Base-by-base conservation (phyloP, 2,329 filamentous ascomycete genomes). In the Aspergillus awamori region DNA sequence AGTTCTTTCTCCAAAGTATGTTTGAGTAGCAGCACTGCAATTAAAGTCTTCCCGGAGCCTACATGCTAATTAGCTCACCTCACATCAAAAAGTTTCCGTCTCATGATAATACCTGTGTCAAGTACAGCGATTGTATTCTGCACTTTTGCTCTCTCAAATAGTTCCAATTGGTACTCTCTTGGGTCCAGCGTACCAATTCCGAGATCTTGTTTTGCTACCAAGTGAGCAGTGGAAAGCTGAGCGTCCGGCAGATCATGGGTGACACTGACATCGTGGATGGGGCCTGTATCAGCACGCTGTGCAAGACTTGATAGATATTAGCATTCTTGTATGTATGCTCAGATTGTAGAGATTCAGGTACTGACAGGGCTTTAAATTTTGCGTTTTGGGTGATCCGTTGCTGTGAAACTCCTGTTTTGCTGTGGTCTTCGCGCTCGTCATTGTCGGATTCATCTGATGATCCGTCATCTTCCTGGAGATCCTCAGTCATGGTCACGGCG, bases 1-100 rank as follows among this genome's bases (percentile, higher is more conserved):
- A 97, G 78, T 74, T 99, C 95, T 61, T 89, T 81, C 41, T 92
- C 87, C 30, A 98, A 83, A 8, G 87, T 83, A 73, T 96, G 86
- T 41, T 88, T 87, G 24, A 98, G 83, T 5, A 99, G 82, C 2
- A 98, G 83, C 1, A 92, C 93, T 0, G 95, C 93, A 68, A 99
- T 97, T n/a, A 97, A 82, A 0, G 95, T 99, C 78, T 99, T 99
- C 2, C 95, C 95, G 3, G 92, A 93, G 11, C 95, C 90, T 89
- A 59, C 3, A 48, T 43, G 8, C 58, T 49, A 20, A n/a, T 63
- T 8, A 60, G 51, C 36, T n/a, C 7, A 26, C 6, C 22, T 24
- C 26, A n/a, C n/a, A 4, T 30, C 10, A 13, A 33, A 5, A 5
- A 2, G 3, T n/a, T 8, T 1, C 4, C 2, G 15, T 17, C 13